Base-by-base conservation (phyloP, 768 basidiomycete species). In the Atractiella rhizophila region DNA sequence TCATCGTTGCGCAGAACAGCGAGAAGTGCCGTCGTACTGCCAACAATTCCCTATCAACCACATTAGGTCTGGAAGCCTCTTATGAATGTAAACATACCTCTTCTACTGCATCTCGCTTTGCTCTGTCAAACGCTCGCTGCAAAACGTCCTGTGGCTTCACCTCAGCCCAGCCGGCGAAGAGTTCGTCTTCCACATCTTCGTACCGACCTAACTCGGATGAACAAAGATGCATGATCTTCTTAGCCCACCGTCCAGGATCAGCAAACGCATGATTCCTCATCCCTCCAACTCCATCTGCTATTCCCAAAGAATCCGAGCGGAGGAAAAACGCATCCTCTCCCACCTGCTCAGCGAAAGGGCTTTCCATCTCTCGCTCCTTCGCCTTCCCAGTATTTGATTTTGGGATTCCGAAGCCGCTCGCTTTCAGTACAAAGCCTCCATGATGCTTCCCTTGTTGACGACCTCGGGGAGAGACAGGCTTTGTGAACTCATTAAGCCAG, bases 251-350 rank as follows among this genome's bases (percentile, higher is more conserved):
- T 1, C 63, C 61, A 0, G 63, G 60, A 53, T 64, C 62, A 19
- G 62, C 77, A 23, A 46, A 42, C 10, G 51, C 60, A 16, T 50
- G 64, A 63, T 56, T 42, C 53, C 48, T 67, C 85, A 83, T 91
- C 0, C 85, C 85, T 0, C 86, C 86, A 1, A 94, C 86, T 24
- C 86, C 86, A 55, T 94, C 86, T 4, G 85, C 81, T 8, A 96
- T 75, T 15, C 86, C 86, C 65, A 96, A 74, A 5, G 81, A 78
- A 54, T 83, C 77, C 43, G 47, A 36, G 5, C 57, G 38, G n/a
- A 62, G 44, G 34, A 63, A 64, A 45, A 73, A 53, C 31, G 46
- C 46, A 29, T 47, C 46, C 37, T 45, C 25, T 11, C 38, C 38
- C 9, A 39, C 38, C 24, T 16, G 16, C n/a, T n/a, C n/a, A n/a